Base-by-base conservation (phyloP, 257 asterid genomes). In the Echium plantagineum region DNA sequence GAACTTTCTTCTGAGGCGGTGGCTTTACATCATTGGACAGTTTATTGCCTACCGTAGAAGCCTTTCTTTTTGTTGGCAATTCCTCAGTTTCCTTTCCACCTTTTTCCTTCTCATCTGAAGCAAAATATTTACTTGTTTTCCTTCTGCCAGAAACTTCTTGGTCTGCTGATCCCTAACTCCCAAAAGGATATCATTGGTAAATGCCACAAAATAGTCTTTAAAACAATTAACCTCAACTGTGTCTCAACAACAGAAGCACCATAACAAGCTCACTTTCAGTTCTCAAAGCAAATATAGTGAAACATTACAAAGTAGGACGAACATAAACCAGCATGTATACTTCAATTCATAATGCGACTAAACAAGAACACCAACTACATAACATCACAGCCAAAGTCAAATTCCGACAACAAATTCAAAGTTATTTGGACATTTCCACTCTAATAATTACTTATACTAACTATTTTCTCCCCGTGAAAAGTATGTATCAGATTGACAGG, bases 111-210 rank as follows among this genome's bases (percentile, higher is more conserved):
- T 73, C 79, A 30, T 82, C 83, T 57, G 81, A 72, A 55, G 81
- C 75, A 77, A 93, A 93, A 74, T 88, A 93, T 78, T 89, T 93
- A 70, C 98, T 93, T 30, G 95, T 89, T 82, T 86, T 93, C 86
- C 82, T 80, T 69, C 98, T 77, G 61, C 86, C 75, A 15, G 85
- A 59, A 72, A 81, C 77, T 75, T 84, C 95, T 61, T 79, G 84
- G 65, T 73, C 79, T 68, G 75, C 88, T 64, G 84, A 49, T 51
- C 80, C 96, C 85, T 22, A 61, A 63, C 52, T 59, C 58, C 46
- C 65, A 57, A 60, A 10, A 66, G 13, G 63, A 5, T 57, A 26
- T 30, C 19, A 58, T 7, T 26, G 66, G 42, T 46, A 31, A 42
- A 42, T 10, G 15, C 49, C 16, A 10, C 49, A 42, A 42, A 12